Conservation (phyloP, 306 rosid genomes). For the Cicer judaicum region DNA sequence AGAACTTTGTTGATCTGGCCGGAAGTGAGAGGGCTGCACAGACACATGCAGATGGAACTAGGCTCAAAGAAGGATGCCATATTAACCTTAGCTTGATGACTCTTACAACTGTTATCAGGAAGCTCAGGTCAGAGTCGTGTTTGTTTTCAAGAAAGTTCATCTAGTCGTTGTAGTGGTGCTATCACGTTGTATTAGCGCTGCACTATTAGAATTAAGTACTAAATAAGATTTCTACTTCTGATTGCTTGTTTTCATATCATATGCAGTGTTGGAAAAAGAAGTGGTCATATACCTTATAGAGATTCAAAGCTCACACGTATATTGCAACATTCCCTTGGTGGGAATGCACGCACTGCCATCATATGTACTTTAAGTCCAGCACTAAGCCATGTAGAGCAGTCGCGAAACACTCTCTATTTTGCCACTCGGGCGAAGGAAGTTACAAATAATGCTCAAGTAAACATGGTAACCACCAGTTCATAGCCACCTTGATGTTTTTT, state of each 20-base stretch:
- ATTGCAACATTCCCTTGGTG: slow-evolving; percentile 97
- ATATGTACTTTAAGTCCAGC: slow-evolving; percentile 98
- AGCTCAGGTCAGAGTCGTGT: slow-evolving; percentile 76
- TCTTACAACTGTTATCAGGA: slow-evolving; percentile 98
- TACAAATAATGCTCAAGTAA: slow-evolving; percentile 93
- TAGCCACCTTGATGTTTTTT: background rate
- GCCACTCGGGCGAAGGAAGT: slow-evolving; percentile 99
- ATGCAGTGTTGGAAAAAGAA: slow-evolving; percentile 87
- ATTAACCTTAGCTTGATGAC: slow-evolving; percentile 99
- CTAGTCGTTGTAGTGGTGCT: slow-evolving; percentile 1
- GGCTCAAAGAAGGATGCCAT: slow-evolving; percentile 99
- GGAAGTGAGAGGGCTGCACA: slow-evolving; percentile 99
- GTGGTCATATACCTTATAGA: slow-evolving; percentile 96
- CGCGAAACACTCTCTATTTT: slow-evolving; percentile 91
- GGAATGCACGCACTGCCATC: slow-evolving; percentile 99
- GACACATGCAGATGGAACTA: slow-evolving; percentile 94
- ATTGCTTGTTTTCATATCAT: slow-evolving; percentile 28
- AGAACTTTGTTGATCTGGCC: slow-evolving; percentile 99
- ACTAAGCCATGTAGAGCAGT: slow-evolving; percentile 89
- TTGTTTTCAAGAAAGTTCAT: slow-evolving; percentile 22
- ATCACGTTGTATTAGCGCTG: background rate
- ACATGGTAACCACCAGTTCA: slow-evolving; percentile 68
- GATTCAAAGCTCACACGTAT: slow-evolving; percentile 98
- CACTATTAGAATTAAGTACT: background rate
- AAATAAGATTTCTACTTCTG: slow-evolving; percentile 6